Conservation (phyloP, 177 flowering plant species). For the Vitis hybrid region DNA sequence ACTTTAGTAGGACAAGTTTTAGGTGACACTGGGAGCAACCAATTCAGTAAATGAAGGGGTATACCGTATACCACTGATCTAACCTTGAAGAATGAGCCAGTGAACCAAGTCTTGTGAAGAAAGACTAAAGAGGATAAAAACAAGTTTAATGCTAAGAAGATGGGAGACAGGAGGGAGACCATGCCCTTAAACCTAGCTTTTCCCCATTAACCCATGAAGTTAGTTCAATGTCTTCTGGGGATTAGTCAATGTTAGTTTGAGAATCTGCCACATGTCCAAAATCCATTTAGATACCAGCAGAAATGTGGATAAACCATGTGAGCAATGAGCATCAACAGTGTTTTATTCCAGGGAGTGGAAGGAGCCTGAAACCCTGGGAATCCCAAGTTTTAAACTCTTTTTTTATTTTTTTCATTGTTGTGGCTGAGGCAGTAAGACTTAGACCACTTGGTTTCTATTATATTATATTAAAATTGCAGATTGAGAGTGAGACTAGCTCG, state of each 20-base stretch:
- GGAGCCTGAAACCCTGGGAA: too few species aligned
- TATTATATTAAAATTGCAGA: too few species aligned
- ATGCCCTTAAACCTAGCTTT: slow-evolving; percentile 25
- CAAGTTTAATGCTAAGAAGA: slow-evolving; percentile 29
- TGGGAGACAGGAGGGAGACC: slow-evolving; percentile 46
- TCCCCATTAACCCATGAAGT: slow-evolving; percentile 14
- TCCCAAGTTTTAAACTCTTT: too few species aligned
- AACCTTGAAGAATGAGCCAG: too few species aligned
- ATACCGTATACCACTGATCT: too few species aligned
- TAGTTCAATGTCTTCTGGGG: not conserved
- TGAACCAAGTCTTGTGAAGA: too few species aligned
- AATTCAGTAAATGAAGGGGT: too few species aligned
- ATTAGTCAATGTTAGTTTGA: slow-evolving; percentile 3
- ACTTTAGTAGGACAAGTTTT: too few species aligned
- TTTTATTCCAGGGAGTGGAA: not conserved
- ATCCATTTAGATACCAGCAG: slow-evolving; percentile 15
- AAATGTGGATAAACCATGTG: slow-evolving; percentile 38
- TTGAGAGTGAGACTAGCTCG: not conserved
- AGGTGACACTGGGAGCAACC: too few species aligned
- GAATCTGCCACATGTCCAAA: slow-evolving; percentile 31
- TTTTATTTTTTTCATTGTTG: not conserved
- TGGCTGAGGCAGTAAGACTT: not conserved
- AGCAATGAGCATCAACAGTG: slow-evolving; percentile 1
- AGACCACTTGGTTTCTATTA: not conserved
- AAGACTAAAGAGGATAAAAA: slow-evolving; percentile 13